Evolutionary conservation across 2,329 filamentous ascomycete genomes (phyloP).

Genomic region (Sporothrix variecibatus): DNA sequence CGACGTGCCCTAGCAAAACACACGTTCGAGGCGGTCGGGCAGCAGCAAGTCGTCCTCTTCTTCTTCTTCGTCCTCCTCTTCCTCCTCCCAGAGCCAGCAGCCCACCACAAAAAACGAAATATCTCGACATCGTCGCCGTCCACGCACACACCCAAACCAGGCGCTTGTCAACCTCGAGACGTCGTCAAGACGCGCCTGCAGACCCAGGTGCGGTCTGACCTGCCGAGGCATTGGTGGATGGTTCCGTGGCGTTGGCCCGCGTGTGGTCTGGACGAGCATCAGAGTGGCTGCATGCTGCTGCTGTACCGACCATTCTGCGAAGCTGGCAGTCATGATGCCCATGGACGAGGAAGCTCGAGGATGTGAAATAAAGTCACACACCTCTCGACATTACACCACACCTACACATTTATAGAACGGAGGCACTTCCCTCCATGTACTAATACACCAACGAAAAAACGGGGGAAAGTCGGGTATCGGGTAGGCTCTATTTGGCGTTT

Average conservation of each 20-base stretch:
- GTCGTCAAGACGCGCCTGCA: too few relatives aligned
- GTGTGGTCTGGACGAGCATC: slow-evolving; percentile 97
- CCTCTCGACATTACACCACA: background rate
- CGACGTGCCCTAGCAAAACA: slow-evolving; percentile 28
- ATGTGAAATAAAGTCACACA: slow-evolving; percentile 1
- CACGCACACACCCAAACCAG: slow-evolving; percentile 76
- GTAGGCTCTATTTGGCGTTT: slow-evolving; percentile 16
- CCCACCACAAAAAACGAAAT: slow-evolving; percentile 59
- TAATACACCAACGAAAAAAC: background rate
- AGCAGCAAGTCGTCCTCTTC: slow-evolving; percentile 19
- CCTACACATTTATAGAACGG: background rate
- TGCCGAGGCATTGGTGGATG: slow-evolving; percentile 83
- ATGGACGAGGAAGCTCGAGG: slow-evolving; percentile 31
- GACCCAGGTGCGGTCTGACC: too few relatives aligned
- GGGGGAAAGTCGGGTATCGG: background rate
- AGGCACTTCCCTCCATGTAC: slow-evolving; percentile 1
- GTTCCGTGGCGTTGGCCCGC: slow-evolving; percentile 92
- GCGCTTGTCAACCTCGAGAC: slow-evolving; percentile 79
- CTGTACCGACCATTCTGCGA: slow-evolving; percentile 81
- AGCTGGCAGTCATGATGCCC: slow-evolving; percentile 62
- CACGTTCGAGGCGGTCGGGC: slow-evolving; percentile 28
- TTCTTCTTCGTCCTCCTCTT: slow-evolving; percentile 23
- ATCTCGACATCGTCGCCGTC: slow-evolving; percentile 92
- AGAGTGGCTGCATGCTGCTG: slow-evolving; percentile 95
- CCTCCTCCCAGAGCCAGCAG: slow-evolving; percentile 21